These are phyloP conservation scores for Saccharomycopsis hybrid DNA, from an alignment of 1,139 yeast species.

Conservation along the genomic window DNA sequence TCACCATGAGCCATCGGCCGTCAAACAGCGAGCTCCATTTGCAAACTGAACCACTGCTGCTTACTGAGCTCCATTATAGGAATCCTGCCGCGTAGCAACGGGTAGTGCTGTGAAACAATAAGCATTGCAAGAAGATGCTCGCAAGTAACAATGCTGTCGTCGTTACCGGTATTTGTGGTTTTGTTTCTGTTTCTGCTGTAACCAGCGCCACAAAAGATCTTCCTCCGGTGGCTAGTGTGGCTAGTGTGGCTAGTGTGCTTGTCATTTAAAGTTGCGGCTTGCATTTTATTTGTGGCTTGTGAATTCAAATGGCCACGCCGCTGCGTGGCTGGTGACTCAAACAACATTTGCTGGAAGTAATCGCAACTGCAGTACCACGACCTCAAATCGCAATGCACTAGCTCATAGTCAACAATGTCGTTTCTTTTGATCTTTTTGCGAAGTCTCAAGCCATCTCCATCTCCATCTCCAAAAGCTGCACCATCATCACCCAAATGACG, in stretches of 20 bases:
- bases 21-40: background rate
- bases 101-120: background rate
- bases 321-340: too few relatives aligned
- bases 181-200: background rate
- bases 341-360: background rate
- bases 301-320: background rate
- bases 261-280: background rate
- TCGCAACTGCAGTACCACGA: constrained; percentile 12
- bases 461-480: too few relatives aligned
- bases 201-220: background rate
- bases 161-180: too few relatives aligned
- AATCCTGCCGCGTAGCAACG: background rate
- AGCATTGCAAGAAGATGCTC: constrained; percentile 4
- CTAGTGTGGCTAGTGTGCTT: background rate
- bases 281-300: background rate
- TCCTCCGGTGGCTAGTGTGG: background rate
- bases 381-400: constrained; percentile 3
- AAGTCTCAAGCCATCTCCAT: too few relatives aligned
- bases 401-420: constrained; percentile 2
- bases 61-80: background rate
- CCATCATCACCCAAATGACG: too few relatives aligned
- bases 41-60: constrained; percentile 3
- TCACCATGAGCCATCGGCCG: too few relatives aligned
- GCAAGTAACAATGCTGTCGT: background rate
- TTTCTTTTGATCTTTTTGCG: background rate